Evolutionary conservation across 2,329 filamentous ascomycete genomes (phyloP).

Genomic region (Colletotrichum cereale): DNA sequence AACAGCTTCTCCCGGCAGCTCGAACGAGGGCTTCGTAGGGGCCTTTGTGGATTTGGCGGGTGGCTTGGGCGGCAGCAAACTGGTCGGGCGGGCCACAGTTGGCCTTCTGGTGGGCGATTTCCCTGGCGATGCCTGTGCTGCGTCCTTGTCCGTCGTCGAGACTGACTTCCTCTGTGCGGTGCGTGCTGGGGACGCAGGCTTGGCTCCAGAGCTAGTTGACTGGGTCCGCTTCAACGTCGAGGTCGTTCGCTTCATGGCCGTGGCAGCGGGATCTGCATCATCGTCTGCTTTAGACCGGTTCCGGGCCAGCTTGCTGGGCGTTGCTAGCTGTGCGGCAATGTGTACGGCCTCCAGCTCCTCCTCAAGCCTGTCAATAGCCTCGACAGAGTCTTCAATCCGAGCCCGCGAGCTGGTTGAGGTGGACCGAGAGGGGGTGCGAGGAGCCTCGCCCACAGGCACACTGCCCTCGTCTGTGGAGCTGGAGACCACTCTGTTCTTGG

Average conservation of each 20-base stretch:
- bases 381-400: slow-evolving; percentile 74
- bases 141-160: slow-evolving; percentile 49
- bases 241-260: background rate
- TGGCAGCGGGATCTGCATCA: background rate
- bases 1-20: slow-evolving; percentile 73
- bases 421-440: slow-evolving; percentile 31
- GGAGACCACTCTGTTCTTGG: slow-evolving; percentile 26
- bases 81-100: slow-evolving; percentile 52
- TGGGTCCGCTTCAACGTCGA: slow-evolving; percentile 43
- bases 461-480: slow-evolving; percentile 26
- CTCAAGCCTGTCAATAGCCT: slow-evolving; percentile 72
- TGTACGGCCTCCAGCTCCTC: slow-evolving; percentile 70
- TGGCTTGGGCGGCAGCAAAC: slow-evolving; percentile 60
- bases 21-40: slow-evolving; percentile 68
- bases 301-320: slow-evolving; percentile 43
- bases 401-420: slow-evolving; percentile 47
- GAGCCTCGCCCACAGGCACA: background rate
- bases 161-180: slow-evolving; percentile 57
- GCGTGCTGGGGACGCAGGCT: slow-evolving; percentile 51
- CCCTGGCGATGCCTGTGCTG: slow-evolving; percentile 42
- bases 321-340: slow-evolving; percentile 52
- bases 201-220: slow-evolving; percentile 57
- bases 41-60: slow-evolving; percentile 66
- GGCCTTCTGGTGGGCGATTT: slow-evolving; percentile 44
- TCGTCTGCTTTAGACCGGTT: background rate